phyloP scores from a whole-genome alignment of 176 grass and related monocot species.

The Elaeis guineensis region DNA sequence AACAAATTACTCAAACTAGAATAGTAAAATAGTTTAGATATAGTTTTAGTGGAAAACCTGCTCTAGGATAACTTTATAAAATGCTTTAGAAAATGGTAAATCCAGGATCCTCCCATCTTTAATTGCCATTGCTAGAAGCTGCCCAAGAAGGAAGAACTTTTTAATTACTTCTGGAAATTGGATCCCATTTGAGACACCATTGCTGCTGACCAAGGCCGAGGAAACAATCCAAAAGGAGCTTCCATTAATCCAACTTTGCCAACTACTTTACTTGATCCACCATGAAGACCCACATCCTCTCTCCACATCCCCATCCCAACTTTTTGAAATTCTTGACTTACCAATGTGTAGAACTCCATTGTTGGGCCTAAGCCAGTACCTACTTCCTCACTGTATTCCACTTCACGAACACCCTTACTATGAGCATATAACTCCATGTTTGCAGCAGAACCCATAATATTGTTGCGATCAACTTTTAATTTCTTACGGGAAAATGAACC shows the following conservation, averaged over 20 bases:
- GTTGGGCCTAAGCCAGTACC: conserved; percentile 81
- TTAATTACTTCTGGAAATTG: conserved; percentile 44
- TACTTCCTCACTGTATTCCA: conserved; percentile 69
- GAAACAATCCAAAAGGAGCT: conserved; percentile 57
- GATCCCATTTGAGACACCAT: conserved; percentile 21
- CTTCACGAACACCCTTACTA: conserved; percentile 50
- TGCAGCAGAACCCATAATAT: conserved; percentile 56
- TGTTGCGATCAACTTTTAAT: conserved; percentile 71
- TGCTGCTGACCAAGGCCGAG: conserved; percentile 43
- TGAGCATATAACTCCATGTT: conserved; percentile 59
- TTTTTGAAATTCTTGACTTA: conserved; percentile 77
- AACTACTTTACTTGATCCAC: conserved; percentile 10
- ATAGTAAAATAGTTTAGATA: no score
- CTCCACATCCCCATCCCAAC: conserved; percentile 68
- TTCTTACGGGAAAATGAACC: conserved; percentile 41
- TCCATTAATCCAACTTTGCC: conserved; percentile 27
- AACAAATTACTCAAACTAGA: no score
- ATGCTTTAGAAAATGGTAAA: conserved; percentile 65
- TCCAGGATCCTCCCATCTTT: conserved; percentile 71
- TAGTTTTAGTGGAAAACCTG: conserved; percentile 33
- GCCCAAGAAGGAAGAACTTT: conserved; percentile 69
- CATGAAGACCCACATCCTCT: conserved; percentile 33
- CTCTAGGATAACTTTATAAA: conserved; percentile 71
- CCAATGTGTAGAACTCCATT: conserved; percentile 77
- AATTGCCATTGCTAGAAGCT: conserved; percentile 61